These are phyloP conservation scores for Diplodia scrobiculata DNA, from an alignment of 2,329 filamentous ascomycete species.

Conservation along the genomic window DNA sequence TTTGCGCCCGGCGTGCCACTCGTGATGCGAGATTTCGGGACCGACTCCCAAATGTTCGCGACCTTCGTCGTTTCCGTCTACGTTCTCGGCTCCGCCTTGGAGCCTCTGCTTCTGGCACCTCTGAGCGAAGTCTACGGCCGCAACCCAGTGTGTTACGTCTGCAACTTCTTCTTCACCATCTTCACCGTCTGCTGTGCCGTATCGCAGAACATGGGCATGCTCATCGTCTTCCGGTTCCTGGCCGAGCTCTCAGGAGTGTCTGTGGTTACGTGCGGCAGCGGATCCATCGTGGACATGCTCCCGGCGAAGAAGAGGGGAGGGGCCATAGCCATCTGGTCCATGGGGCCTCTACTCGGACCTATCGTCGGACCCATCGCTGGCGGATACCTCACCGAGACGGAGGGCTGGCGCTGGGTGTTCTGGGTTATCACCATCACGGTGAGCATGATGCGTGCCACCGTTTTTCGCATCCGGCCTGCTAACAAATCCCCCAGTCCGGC, in stretches of 20 bases:
- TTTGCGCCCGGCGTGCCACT: conserved; percentile 36
- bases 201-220: conserved; percentile 33
- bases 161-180: conserved; percentile 32
- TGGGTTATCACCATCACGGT: conserved; percentile 13
- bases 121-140: conserved; percentile 39
- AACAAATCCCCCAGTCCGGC: not conserved
- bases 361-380: conserved; percentile 43
- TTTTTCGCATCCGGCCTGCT: conserved; percentile 35
- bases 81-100: conserved; percentile 37
- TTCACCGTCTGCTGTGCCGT: conserved; percentile 38
- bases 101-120: conserved; percentile 37
- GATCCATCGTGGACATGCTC: conserved; percentile 56
- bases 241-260: conserved; percentile 35
- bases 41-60: conserved; percentile 33
- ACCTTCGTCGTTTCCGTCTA: conserved; percentile 37
- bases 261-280: conserved; percentile 52
- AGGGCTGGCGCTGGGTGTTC: conserved; percentile 23
- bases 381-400: conserved; percentile 7
- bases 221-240: conserved; percentile 38
- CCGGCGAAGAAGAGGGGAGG: conserved; percentile 52
- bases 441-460: not conserved
- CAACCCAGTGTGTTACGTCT: conserved; percentile 33
- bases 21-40: conserved; percentile 34
- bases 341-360: conserved; percentile 56
- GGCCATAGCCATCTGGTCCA: conserved; percentile 53